Percentiles rank a stretch among this genome's conserved stretches.
Evolutionary conservation across 495 filamentous ascomycete genomes (phyloP).

Genomic region (Talaromyces trachyspermus): DNA sequence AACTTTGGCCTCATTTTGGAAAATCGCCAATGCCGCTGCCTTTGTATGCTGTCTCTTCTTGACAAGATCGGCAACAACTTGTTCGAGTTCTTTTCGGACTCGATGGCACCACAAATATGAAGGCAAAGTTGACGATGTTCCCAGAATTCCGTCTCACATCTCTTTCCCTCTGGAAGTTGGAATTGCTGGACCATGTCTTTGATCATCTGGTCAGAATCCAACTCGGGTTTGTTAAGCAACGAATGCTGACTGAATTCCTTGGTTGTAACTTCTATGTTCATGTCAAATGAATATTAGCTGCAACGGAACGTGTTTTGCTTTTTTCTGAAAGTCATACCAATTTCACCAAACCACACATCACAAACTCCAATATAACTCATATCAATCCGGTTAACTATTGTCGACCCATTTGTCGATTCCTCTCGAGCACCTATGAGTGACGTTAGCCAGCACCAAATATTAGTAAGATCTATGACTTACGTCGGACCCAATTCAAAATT

Average conservation of each 20-base stretch:
- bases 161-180: conserved; percentile 40
- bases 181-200: conserved; percentile 40
- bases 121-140: conserved; percentile 75
- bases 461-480: conserved; percentile 34
- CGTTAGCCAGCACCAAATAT: conserved; percentile 14
- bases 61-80: conserved; percentile 52
- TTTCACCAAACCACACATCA: conserved; percentile 69
- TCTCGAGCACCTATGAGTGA: conserved; percentile 50
- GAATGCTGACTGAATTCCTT: background rate
- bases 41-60: conserved; percentile 64
- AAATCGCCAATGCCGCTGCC: conserved; percentile 69
- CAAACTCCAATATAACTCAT: conserved; percentile 79
- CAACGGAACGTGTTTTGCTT: no score
- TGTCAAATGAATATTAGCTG: background rate
- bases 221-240: conserved; percentile 6
- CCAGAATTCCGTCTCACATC: conserved; percentile 54
- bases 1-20: conserved; percentile 58
- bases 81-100: conserved; percentile 55
- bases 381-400: conserved; percentile 70
- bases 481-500: conserved; percentile 67
- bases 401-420: conserved; percentile 57
- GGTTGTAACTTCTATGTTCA: background rate
- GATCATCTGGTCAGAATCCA: conserved; percentile 27
- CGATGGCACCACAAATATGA: conserved; percentile 66
- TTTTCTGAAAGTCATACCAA: conserved; percentile 53